Percentiles rank a stretch among this genome's conserved stretches.
phyloP scores from a whole-genome alignment of 768 basidiomycete genomes.

The Dacryopinax spathularia region DNA sequence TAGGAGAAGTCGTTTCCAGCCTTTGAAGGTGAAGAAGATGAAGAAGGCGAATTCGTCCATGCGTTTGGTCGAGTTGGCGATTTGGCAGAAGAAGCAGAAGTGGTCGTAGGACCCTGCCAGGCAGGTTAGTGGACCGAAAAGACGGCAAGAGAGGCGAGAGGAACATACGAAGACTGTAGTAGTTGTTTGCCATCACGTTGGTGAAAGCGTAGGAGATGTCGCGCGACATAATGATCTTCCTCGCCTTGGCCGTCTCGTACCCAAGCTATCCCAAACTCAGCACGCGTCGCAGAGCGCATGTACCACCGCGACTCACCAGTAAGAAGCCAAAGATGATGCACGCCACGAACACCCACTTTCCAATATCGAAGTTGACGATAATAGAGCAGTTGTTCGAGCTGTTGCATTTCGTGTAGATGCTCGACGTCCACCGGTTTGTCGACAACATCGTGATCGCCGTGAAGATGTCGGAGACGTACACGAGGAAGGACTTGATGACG shows the following conservation, averaged over 20 bases:
- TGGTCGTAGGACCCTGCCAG: constrained; percentile 81
- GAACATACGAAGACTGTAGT: constrained; percentile 79
- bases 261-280: constrained; percentile 42
- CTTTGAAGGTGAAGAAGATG: constrained; percentile 98
- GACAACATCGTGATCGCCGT: constrained; percentile 93
- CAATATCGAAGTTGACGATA: constrained; percentile 67
- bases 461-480: constrained; percentile 96
- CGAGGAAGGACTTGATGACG: constrained; percentile 88
- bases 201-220: constrained; percentile 98
- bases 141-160: constrained; percentile 3
- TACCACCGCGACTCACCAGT: constrained; percentile 42
- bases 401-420: constrained; percentile 68
- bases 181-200: constrained; percentile 91
- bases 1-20: constrained; percentile 79
- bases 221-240: constrained; percentile 85
- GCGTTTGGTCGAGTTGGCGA: constrained; percentile 86
- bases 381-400: constrained; percentile 50
- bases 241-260: constrained; percentile 83
- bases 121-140: background rate
- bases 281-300: background rate
- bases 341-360: constrained; percentile 93
- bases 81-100: constrained; percentile 96
- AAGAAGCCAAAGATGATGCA: constrained; percentile 99
- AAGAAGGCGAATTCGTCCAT: constrained; percentile 99
- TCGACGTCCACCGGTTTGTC: constrained; percentile 77